Evolutionary conservation across 2,329 filamentous ascomycete genomes (phyloP), one percentile per base, ranked within the genome.

Genomic region (Fusarium equiseti): DNA sequence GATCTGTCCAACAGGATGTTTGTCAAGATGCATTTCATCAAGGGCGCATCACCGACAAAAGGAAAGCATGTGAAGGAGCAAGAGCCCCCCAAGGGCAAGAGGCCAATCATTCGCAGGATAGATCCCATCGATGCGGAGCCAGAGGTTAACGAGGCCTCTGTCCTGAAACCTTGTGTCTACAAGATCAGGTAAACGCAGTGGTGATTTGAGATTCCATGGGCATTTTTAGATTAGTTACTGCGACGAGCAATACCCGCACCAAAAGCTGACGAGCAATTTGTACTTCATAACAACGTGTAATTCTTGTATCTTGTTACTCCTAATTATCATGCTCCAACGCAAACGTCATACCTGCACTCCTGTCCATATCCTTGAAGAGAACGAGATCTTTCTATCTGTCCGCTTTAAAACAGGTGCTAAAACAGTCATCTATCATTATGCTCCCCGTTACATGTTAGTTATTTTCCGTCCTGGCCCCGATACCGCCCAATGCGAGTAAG

Each of bases 1-100:
- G 94, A 99, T 82, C 83, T 97, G 76, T 88, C 87, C 59, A 99
- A 99, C 83, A 97, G 92, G 83, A 99, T 99, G 96, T 99, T 99
- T 83, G 95, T 98, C 73, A 93, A 92, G 83, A 95, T 99, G 94
- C 90, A 92, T 75, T 99, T 99, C 81, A 85, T 95, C 75, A 99
- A 98, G 83, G 89, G 87, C n/a, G 89, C 89, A 22, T 83, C 89
- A 46, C 92, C 95, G 1, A 86, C 86, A 4, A 91, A 90, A 78
- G 94, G 94, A 26, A 97, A 97, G 83, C 89, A 91, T 70, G 88
- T 85, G 16, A 85, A 82, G 57, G 77, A 80, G 16, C 69, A 89
- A 74, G 91, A 90, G 20, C 89, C 91, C 80, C 86, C 77, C 44
- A 84, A 79, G 76, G 84, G 83, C 70, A 85, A 81, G 75, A 84